Evolutionary conservation across 192 early-diverging fungal genomes (phyloP), one percentile per base, ranked within the genome.

Genomic region (Chytriomyces hyalinus): DNA sequence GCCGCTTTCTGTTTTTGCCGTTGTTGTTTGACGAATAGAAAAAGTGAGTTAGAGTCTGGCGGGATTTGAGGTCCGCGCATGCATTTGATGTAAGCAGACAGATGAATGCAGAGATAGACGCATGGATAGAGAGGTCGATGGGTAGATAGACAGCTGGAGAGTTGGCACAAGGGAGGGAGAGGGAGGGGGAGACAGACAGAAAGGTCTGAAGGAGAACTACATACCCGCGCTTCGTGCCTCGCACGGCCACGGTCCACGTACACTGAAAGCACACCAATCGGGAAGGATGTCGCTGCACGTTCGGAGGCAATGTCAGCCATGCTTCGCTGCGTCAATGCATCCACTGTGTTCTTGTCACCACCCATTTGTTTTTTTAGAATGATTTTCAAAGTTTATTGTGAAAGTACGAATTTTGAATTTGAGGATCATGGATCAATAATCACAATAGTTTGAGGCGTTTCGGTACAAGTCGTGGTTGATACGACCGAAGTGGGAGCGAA

Each of bases 221-320:
- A 20, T 88, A 68, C 67, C 47, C 82, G 95, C 92, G 49, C 76
- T 17, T 75, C 86, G 83, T 81, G 78, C 71, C 20, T 90, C 46
- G 90, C 82, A 63, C 88, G 84, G 70, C 90, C 92, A 57, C 94
- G 93, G 64, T 97, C 95, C 51, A 97, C 78, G 79, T 92, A 92
- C 80, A 93, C 90, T 15, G 95, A 94, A 83, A 97, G 71, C 49
- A 91, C 90, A 36, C 90, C 86, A 70, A 95, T 83, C 45, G 92
- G 86, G 76, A 97, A 97, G 22, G 88, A 86, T 6, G 92, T 90
- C 49, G 87, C 86, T 51, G 80, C 83, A 80, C 95, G 88, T 90
- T 97, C 95, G 64, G 90, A 87, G 50, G 85, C 83, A 78, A 96
- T 84, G 63, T 68, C 67, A 2, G 11, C 15, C 67, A 68, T 68